Evolutionary conservation across 306 rosid genomes (phyloP).

Genomic region (Senna tora): DNA sequence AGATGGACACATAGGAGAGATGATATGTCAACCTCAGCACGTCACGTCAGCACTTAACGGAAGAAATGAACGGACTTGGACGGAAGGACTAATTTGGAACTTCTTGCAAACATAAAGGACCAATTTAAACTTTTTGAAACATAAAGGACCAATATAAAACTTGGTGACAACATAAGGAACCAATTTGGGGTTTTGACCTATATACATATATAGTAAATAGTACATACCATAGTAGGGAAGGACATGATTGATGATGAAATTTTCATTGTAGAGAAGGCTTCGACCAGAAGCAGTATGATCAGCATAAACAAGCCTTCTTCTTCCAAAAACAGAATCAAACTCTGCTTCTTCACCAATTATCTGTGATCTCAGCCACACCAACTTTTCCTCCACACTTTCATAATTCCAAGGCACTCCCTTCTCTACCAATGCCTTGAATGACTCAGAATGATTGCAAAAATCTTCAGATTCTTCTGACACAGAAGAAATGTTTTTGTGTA

Average conservation of each 20-base stretch:
- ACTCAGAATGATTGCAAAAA: slow-evolving; percentile 29
- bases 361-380: slow-evolving; percentile 67
- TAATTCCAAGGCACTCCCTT: slow-evolving; percentile 27
- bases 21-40: no score
- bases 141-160: no score
- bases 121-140: no score
- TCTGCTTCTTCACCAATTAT: slow-evolving; percentile 57
- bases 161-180: no score
- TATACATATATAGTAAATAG: no score
- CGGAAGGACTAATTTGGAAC: no score
- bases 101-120: no score
- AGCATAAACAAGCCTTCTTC: slow-evolving; percentile 62
- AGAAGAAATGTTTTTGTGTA: neutral
- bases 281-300: slow-evolving; percentile 93
- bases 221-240: slow-evolving; percentile 88
- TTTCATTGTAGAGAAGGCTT: slow-evolving; percentile 63
- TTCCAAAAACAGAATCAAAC: slow-evolving; percentile 70
- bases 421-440: slow-evolving; percentile 41
- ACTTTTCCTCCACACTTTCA: slow-evolving; percentile 37
- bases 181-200: no score
- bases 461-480: slow-evolving; percentile 22
- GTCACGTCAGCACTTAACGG: no score
- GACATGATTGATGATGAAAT: slow-evolving; percentile 59
- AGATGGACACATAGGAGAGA: no score
- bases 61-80: no score